A percentile compares a stretch with the other conserved stretches of the same genome.
Evolutionary conservation across 73 alveolate species (phyloP).

Genomic region (Symbiodinium pilosum): DNA sequence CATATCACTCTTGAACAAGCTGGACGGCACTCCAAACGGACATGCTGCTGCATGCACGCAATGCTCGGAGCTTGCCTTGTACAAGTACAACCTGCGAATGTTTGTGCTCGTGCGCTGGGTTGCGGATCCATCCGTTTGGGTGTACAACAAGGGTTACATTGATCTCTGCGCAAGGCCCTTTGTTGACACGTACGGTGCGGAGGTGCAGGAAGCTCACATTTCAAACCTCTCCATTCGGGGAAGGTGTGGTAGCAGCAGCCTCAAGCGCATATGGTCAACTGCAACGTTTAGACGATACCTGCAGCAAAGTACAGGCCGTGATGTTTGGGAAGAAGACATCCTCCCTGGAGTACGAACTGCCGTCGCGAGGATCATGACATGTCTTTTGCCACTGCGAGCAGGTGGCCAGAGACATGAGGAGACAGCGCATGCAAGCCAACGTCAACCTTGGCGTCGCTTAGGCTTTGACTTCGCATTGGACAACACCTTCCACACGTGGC

Average conservation of each 20-base stretch:
- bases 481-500: constrained; percentile 40
- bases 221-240: constrained; percentile 23
- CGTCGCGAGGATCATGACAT: neutral
- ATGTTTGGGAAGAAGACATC: constrained; percentile 4
- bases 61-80: neutral
- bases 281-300: neutral
- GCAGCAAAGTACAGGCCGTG: neutral
- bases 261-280: constrained; percentile 65
- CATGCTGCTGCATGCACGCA: no score
- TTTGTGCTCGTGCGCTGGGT: constrained; percentile 22
- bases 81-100: constrained; percentile 56
- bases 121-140: constrained; percentile 22
- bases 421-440: neutral
- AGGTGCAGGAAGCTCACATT: constrained; percentile 13
- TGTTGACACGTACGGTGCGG: neutral
- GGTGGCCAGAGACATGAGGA: neutral
- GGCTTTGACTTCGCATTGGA: constrained; percentile 54
- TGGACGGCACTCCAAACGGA: neutral
- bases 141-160: constrained; percentile 59
- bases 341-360: neutral
- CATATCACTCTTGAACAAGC: neutral
- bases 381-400: neutral
- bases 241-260: neutral
- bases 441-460: constrained; percentile 88
- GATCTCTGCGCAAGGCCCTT: constrained; percentile 36